phyloP scores from a whole-genome alignment of 345 rosid species.

The Ceriops tagal region DNA sequence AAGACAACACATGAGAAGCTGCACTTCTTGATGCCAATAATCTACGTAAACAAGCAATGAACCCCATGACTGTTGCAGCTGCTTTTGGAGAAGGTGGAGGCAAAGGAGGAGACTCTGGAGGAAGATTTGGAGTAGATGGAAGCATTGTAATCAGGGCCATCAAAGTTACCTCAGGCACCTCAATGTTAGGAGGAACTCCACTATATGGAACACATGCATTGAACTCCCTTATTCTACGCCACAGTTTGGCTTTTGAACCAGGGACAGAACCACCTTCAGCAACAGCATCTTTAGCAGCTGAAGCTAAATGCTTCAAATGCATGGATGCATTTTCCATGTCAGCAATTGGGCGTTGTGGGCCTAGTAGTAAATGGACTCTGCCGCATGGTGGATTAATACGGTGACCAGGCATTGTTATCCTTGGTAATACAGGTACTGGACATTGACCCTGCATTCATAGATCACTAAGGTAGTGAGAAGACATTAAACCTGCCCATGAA shows the following conservation, averaged over 20 bases:
- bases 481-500: constrained; percentile 4
- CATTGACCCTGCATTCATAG: constrained; percentile 64
- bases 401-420: constrained; percentile 99
- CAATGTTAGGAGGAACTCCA: constrained; percentile 79
- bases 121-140: constrained; percentile 85
- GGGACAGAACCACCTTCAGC: constrained; percentile 95
- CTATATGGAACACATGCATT: constrained; percentile 86
- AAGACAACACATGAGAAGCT: constrained; percentile 95
- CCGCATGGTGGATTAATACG: constrained; percentile 98
- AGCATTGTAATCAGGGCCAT: constrained; percentile 99
- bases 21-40: constrained; percentile 85
- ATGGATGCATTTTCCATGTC: constrained; percentile 70
- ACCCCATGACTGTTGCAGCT: constrained; percentile 97
- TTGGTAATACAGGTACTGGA: constrained; percentile 81
- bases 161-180: constrained; percentile 93
- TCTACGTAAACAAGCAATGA: constrained; percentile 92
- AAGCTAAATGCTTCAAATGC: constrained; percentile 95
- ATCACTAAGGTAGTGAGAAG: constrained; percentile 10
- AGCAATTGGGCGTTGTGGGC: constrained; percentile 46
- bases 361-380: constrained; percentile 58
- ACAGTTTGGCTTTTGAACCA: constrained; percentile 90
- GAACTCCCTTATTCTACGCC: constrained; percentile 99
- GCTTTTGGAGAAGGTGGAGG: constrained; percentile 99
- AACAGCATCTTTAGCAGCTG: constrained; percentile 98
- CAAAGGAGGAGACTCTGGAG: constrained; percentile 92